A percentile compares a stretch with the other conserved stretches of the same genome.
These are phyloP conservation scores for Rutstroemia sp. DNA, from an alignment of 2,329 filamentous ascomycete genomes.

Conservation along the genomic window DNA sequence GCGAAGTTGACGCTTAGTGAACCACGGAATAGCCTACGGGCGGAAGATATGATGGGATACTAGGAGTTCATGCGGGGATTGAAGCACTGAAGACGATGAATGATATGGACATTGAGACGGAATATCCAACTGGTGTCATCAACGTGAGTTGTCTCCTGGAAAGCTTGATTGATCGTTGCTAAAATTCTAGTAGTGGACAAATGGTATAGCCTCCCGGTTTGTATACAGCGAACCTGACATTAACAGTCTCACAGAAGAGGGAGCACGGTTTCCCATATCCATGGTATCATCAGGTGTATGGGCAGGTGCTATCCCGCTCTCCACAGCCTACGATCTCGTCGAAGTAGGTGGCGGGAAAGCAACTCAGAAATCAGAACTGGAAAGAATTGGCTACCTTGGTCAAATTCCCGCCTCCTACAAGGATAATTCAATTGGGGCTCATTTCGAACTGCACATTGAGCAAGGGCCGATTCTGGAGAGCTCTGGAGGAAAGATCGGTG, in stretches of 20 bases:
- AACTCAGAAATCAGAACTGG: conserved; percentile 60
- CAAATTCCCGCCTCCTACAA: conserved; percentile 46
- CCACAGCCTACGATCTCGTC: conserved; percentile 51
- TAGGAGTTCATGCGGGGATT: conserved; percentile 65
- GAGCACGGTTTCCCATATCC: conserved; percentile 68
- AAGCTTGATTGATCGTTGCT: conserved; percentile 37
- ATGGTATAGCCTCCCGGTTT: not conserved
- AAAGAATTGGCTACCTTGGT: conserved; percentile 66
- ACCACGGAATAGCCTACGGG: conserved; percentile 43
- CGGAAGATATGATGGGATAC: conserved; percentile 64
- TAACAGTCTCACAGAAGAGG: conserved; percentile 54
- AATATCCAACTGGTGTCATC: conserved; percentile 37
- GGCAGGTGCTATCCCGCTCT: conserved; percentile 58
- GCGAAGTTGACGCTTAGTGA: not conserved
- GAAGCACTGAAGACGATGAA: conserved; percentile 64
- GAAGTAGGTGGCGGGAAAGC: conserved; percentile 54
- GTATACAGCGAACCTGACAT: not conserved
- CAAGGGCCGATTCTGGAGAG: conserved; percentile 71
- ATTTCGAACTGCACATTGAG: conserved; percentile 82
- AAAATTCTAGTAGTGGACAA: conserved; percentile 8
- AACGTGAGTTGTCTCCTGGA: conserved; percentile 4
- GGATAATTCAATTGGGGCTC: conserved; percentile 60
- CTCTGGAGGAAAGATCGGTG: conserved; percentile 54
- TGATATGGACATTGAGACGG: conserved; percentile 60
- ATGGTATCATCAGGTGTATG: conserved; percentile 73